Percentiles rank a stretch among this genome's conserved stretches.
Evolutionary conservation across 192 early-diverging fungal species (phyloP).

Genomic region (Dissophora globulifera): DNA sequence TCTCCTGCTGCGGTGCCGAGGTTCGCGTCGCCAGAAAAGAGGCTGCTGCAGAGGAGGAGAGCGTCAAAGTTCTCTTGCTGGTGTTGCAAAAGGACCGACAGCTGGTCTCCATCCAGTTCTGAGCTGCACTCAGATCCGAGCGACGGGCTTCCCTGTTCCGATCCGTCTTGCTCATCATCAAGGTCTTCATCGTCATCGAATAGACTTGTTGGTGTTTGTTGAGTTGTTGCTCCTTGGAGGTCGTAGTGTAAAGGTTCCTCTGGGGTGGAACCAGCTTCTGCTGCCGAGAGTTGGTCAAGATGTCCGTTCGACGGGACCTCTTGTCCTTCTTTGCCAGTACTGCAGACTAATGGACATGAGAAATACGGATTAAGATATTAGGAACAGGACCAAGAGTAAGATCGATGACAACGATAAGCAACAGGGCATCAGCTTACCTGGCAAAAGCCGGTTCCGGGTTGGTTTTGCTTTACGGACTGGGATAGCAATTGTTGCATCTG

Average conservation of each 20-base stretch:
- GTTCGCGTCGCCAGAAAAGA: slow-evolving; percentile 30
- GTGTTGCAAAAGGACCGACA: slow-evolving; percentile 55
- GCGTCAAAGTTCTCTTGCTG: slow-evolving; percentile 51
- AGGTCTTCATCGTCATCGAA: slow-evolving; percentile 56
- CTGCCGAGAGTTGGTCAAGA: slow-evolving; percentile 55
- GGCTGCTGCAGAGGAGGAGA: slow-evolving; percentile 55
- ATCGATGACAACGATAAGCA: not conserved
- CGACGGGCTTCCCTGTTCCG: slow-evolving; percentile 52
- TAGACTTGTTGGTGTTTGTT: slow-evolving; percentile 47
- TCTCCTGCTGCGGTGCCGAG: slow-evolving; percentile 10
- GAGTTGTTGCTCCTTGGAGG: slow-evolving; percentile 3
- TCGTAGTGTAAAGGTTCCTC: slow-evolving; percentile 40
- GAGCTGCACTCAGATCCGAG: slow-evolving; percentile 48
- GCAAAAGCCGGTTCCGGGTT: slow-evolving; percentile 54
- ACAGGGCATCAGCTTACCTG: slow-evolving; percentile 28
- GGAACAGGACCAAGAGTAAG: not conserved
- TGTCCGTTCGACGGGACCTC: slow-evolving; percentile 13
- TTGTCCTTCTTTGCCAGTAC: slow-evolving; percentile 57
- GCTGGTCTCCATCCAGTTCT: slow-evolving; percentile 53
- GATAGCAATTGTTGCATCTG: slow-evolving; percentile 54
- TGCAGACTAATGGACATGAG: slow-evolving; percentile 55
- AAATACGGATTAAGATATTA: too few species aligned
- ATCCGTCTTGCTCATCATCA: slow-evolving; percentile 39
- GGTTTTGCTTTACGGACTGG: slow-evolving; percentile 36
- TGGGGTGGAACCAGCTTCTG: slow-evolving; percentile 54